A percentile compares a stretch with the other conserved stretches of the same genome.
Evolutionary conservation across 2,329 filamentous ascomycete genomes (phyloP).

Genomic region (Xylariomycetidae sp.): DNA sequence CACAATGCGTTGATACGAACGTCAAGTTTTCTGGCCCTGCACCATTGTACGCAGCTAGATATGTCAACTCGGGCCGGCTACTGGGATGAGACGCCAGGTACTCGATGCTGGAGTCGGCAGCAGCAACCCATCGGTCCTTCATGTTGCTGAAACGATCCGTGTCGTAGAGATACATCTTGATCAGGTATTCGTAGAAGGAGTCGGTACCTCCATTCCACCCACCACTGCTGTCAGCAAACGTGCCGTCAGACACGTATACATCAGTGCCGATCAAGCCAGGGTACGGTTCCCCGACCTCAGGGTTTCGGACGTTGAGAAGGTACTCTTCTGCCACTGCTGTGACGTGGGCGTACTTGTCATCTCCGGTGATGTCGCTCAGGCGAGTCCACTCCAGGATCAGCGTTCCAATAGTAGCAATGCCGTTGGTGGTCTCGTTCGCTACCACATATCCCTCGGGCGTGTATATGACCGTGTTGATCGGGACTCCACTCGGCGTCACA

Average conservation of each 20-base stretch:
- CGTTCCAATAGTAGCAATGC: slow-evolving; percentile 72
- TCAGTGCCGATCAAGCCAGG: slow-evolving; percentile 70
- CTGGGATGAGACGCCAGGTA: slow-evolving; percentile 66
- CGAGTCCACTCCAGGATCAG: slow-evolving; percentile 81
- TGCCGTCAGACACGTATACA: slow-evolving; percentile 60
- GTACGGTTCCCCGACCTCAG: slow-evolving; percentile 59
- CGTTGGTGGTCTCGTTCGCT: slow-evolving; percentile 55
- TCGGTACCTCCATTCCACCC: slow-evolving; percentile 76
- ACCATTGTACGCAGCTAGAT: slow-evolving; percentile 55
- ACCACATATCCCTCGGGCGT: slow-evolving; percentile 39
- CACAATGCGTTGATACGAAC: slow-evolving; percentile 47
- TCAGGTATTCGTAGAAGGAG: slow-evolving; percentile 83
- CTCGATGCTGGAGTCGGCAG: slow-evolving; percentile 70
- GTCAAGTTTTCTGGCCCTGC: slow-evolving; percentile 28
- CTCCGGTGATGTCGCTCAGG: slow-evolving; percentile 68
- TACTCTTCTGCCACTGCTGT: slow-evolving; percentile 65
- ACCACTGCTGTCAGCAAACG: slow-evolving; percentile 62
- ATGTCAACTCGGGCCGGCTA: slow-evolving; percentile 66
- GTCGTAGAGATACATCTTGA: slow-evolving; percentile 88
- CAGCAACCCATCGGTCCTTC: slow-evolving; percentile 69
- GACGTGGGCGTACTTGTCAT: slow-evolving; percentile 61
- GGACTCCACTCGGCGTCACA: slow-evolving; percentile 69
- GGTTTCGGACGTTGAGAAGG: slow-evolving; percentile 61
- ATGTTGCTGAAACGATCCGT: slow-evolving; percentile 57
- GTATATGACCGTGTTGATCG: slow-evolving; percentile 64